Base-by-base conservation (phyloP, 1,284 basidiomycete species). In the Neolentinus lepideus region DNA sequence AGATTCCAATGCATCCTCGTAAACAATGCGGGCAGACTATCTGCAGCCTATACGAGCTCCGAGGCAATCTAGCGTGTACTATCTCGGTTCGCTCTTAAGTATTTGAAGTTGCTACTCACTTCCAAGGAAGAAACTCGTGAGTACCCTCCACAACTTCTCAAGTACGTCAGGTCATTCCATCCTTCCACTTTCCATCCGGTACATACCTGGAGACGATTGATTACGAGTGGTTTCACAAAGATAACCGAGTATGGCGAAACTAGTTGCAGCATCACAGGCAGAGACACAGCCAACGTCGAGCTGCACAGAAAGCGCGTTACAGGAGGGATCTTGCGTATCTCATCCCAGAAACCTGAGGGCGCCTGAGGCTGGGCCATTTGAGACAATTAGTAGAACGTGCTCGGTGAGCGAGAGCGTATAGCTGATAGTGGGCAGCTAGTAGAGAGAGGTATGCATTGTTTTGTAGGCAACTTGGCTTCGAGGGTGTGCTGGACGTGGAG, bases 261-360 rank as follows among this genome's bases (percentile, higher is more conserved):
- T 6, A 92, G 57, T 12, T 80, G 70, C 59, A 88, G 68, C 57
- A 90, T 68, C 36, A 79, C 74, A 0, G 90, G 80, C 0, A 87
- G 31, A 0, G 91, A 82, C 36, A 92, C 71, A 0, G 71, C 79
- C 1, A 87, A 65, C 2, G 83, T 81, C 1, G 88, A 84, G 10
- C 71, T 74, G 53, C 84, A 77, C 21, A 93, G 67, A 58, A 85
- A 83, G 29, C 92, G 81, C 2, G 93, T 94, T 21, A 95, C 88
- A 48, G 90, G 88, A 0, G 92, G 92, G 2, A 95, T 90, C 72
- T 92, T 92, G 61, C 75, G 77, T 54, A 92, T 69, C 72, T 92
- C 89, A 50, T 70, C 67, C 64, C 67, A 63, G 58, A 74, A 64
- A 31, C 29, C 29, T 31, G 29, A 31, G 8, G 67, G 64, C 12